These are phyloP conservation scores for Sanghuangporus baumii DNA, from an alignment of 1,284 basidiomycete species.

Conservation along the genomic window DNA sequence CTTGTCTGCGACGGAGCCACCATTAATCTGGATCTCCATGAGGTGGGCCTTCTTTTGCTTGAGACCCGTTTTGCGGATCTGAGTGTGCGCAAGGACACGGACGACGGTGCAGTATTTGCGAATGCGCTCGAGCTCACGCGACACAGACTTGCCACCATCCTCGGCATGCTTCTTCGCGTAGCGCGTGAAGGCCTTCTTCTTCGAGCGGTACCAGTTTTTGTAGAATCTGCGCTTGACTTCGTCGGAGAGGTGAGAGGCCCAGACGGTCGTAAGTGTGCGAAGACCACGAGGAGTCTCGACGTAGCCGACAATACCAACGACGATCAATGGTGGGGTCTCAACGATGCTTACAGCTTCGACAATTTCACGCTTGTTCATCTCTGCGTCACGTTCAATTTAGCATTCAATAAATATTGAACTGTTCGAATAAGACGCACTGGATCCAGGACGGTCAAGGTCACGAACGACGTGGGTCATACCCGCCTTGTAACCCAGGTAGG, in stretches of 20 bases:
- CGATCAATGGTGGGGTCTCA: slow-evolving; percentile 96
- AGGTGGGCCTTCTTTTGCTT: slow-evolving; percentile 99
- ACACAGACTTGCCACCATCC: slow-evolving; percentile 87
- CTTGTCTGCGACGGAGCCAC: slow-evolving; percentile 96
- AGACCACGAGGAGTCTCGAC: slow-evolving; percentile 99
- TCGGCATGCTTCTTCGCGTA: slow-evolving; percentile 99
- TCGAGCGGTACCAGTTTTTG: slow-evolving; percentile 99
- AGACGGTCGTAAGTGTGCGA: slow-evolving; percentile 81
- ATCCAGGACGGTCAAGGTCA: slow-evolving; percentile 98
- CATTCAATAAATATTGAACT: background rate
- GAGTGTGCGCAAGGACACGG: slow-evolving; percentile 98
- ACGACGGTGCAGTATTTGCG: slow-evolving; percentile 99
- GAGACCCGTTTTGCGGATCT: slow-evolving; percentile 96
- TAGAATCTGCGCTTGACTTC: slow-evolving; percentile 99
- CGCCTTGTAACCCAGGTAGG: slow-evolving; percentile 99
- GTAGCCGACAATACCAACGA: slow-evolving; percentile 99
- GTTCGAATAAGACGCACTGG: slow-evolving; percentile 58
- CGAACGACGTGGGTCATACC: slow-evolving; percentile 99
- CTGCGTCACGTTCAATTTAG: slow-evolving; percentile 35
- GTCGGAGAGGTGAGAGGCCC: slow-evolving; percentile 78
- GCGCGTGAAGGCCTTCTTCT: slow-evolving; percentile 99
- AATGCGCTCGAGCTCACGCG: slow-evolving; percentile 98
- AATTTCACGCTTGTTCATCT: slow-evolving; percentile 99
- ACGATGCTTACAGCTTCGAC: slow-evolving; percentile 97
- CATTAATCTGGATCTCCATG: slow-evolving; percentile 99